Base-by-base conservation (phyloP, 768 basidiomycete species). In the Trametes maxima region DNA sequence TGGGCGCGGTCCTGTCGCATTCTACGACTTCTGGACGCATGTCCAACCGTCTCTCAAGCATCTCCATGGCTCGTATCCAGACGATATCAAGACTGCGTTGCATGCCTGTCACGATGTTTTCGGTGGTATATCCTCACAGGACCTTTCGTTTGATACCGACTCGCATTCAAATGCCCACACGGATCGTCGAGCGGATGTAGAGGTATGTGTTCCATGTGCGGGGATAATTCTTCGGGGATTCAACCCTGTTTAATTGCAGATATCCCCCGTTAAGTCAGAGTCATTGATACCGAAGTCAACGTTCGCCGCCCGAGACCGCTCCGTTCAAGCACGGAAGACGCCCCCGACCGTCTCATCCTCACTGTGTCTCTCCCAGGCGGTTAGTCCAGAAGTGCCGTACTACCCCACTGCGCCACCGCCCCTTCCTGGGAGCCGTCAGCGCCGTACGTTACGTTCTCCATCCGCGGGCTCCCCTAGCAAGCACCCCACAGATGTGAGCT, bases 21-120 rank as follows among this genome's bases (percentile, higher is more conserved):
- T 88, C 60, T 76, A 78, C 63, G 72, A 69, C 2, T 88, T 84
- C 68, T 89, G 87, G 87, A 76, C 76, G n/a, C 71, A 72, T 40
- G 83, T 82, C 3, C 49, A 54, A 12, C 61, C 63, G 0, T 46
- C 44, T 0, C 46, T 67, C n/a, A 25, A 40, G 14, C 35, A 43
- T 22, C 35, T 56, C 44, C 39, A 46, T 11, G 48, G 42, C 13
- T 12, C 54, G 3, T 80, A 82, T 58, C 83, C 86, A 0, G 66
- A 70, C 6, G 73, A 70, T 19, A 73, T 85, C 62, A 78, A 76
- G 51, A 73, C 72, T 12, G 80, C 78, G 44, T 70, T 88, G 40
- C 73, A 73, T 57, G 80, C 78, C 24, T 80, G 80, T 62, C 74
- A 75, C 50, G 79, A 80, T 50, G 77, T 78, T 14, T 82, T 75